Evolutionary conservation across 345 rosid species (phyloP), one percentile per base, ranked within the genome.

Genomic region (Acer yangbiense): DNA sequence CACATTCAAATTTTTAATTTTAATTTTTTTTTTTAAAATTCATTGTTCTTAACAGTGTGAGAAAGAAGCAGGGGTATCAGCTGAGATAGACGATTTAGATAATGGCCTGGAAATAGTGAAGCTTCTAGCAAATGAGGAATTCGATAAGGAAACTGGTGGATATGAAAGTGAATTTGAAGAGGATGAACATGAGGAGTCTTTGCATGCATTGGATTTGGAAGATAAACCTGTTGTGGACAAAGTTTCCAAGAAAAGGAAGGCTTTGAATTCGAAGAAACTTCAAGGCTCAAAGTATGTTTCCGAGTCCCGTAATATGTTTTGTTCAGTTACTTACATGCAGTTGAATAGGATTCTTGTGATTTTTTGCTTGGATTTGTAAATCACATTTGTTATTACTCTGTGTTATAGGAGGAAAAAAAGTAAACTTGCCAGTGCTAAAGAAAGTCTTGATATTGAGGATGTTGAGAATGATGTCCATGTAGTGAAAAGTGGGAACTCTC

Each of bases 181-280:
- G n/a, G n/a, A n/a, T n/a, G n/a, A n/a, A n/a, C n/a, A 65, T 7
- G 79, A 78, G 67, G 76, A 73, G 69, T 67, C 75, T 25, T 82
- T 76, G 66, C 80, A 62, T 50, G 62, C 16, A 25, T 63, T 65
- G 62, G 55, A 23, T 18, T 83, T 76, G 50, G 91, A 89, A 82
- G 54, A 32, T 75, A 61, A 81, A 2, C n/a, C n/a, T n/a, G n/a
- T n/a, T n/a, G n/a, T n/a, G n/a, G n/a, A n/a, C n/a, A 79, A 8
- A 6, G 82, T 82, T 81, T 86, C 91, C 0, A 96, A 88, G 87
- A 96, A 94, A 85, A 89, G 97, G 69, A 94, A 92, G 79, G 89
- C 93, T 25, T 25, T 25, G 27, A 25, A 25, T 2, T 80, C 87
- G 0, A 86, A 87, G 82, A 89, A 88, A 84, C 88, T 79, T 71